These are phyloP conservation scores for Globisporangium mamillatum DNA, from an alignment of 352 stramenopile genomes.

Conservation along the genomic window DNA sequence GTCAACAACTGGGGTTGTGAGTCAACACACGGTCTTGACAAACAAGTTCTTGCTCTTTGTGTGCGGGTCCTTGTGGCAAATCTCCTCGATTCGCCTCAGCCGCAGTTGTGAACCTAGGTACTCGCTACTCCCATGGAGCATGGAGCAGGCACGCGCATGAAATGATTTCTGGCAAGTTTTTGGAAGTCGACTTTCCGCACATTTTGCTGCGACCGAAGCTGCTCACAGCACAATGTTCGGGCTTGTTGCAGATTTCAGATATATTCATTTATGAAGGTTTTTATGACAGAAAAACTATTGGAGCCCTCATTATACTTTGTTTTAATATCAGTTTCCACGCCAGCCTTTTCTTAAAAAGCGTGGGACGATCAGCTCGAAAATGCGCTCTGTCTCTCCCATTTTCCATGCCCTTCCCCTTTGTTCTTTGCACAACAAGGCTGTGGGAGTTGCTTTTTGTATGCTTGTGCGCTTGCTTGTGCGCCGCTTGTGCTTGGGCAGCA, in stretches of 20 bases:
- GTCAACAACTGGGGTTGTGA: background rate
- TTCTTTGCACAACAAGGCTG: background rate
- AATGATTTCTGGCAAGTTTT: too few relatives aligned
- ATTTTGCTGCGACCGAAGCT: background rate
- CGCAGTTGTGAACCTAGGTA: too few relatives aligned
- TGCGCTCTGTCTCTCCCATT: constrained; percentile 6
- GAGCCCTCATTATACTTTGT: too few relatives aligned
- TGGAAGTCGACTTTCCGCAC: too few relatives aligned
- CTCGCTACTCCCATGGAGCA: too few relatives aligned
- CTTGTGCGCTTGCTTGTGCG: background rate
- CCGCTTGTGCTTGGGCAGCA: background rate
- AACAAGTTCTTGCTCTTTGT: background rate
- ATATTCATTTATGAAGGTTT: background rate
- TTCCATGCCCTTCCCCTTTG: background rate
- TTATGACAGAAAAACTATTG: too few relatives aligned
- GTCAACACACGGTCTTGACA: background rate
- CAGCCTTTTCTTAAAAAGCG: background rate
- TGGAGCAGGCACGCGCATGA: too few relatives aligned
- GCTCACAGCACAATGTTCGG: background rate
- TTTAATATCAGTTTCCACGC: too few relatives aligned
- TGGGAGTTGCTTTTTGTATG: background rate
- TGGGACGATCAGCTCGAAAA: background rate
- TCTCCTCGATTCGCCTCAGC: too few relatives aligned
- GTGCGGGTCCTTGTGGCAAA: too few relatives aligned
- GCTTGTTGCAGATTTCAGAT: background rate